Evolutionary conservation across 495 filamentous ascomycete species (phyloP), one percentile per base, ranked within the genome.

Genomic region (Xylaria venustula): DNA sequence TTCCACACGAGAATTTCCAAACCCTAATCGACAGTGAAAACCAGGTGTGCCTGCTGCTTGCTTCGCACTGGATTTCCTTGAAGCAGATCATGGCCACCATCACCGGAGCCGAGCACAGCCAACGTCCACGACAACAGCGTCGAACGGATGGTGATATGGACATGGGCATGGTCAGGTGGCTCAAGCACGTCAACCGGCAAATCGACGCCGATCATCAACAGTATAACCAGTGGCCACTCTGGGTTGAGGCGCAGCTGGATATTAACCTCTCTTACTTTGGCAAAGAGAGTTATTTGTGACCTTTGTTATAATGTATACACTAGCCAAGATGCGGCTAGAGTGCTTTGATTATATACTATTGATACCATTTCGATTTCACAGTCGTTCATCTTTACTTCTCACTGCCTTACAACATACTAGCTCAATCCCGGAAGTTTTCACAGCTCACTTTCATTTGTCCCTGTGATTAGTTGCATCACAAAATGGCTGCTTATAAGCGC

Each of bases 31-130:
- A 82, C 61, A 75, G 81, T 17, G 55, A 53, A 28, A 84, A 82
- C 65, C 74, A 77, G 59, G 68, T 78, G 12, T 71, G 73, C 6
- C 67, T 81, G 40, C 67, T 87, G n/a, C 66, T 88, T 7, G 77
- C 81, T 14, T 62, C 83, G 36, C 85, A 88, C 73, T 87, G 83
- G 73, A 78, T 87, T 41, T 76, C 82, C 7, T 52, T 87, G 17
- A 81, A 85, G 68, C 73, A 81, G 52, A 78, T 87, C 67, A 81
- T 87, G 80, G 76, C 75, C 4, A 77, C 76, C 37, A 73, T 83
- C 34, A 75, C 70, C 8, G 66, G 71, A 25, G 61, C 60, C 25
- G 73, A 80, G 64, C 42, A 57, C 32, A 26, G 19, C 26, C 46
- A 67, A 50, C 64, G 67, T 8, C 55, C 55, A 32, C 58, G 56